Conservation (phyloP, 768 basidiomycete genomes). For the Mycena kentingensis region DNA sequence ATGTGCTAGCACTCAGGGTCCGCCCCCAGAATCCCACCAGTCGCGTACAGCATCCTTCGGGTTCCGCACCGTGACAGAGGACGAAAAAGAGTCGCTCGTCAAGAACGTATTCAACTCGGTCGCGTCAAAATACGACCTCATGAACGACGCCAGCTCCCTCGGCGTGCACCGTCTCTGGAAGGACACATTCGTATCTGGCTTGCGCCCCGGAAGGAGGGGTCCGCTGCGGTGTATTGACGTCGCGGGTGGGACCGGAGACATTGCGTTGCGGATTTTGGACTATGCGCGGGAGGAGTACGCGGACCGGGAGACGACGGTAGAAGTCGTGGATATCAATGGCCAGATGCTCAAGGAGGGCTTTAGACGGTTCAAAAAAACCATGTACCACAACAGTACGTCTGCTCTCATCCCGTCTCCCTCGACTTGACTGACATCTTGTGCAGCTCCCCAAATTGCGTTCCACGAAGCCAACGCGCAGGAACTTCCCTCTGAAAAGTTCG, state of each 20-base stretch:
- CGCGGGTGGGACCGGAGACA: slow-evolving; percentile 97
- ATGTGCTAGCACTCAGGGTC: slow-evolving; percentile 26
- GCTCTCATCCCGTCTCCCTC: neutral
- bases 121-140: slow-evolving; percentile 91
- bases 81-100: slow-evolving; percentile 86
- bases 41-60: slow-evolving; percentile 83
- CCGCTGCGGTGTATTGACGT: slow-evolving; percentile 88
- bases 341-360: slow-evolving; percentile 95
- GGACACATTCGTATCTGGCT: slow-evolving; percentile 75
- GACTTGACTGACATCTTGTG: slow-evolving; percentile 6
- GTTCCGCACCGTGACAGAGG: slow-evolving; percentile 85
- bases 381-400: slow-evolving; percentile 93
- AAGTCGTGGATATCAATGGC: slow-evolving; percentile 91
- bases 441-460: slow-evolving; percentile 92
- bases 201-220: slow-evolving; percentile 77
- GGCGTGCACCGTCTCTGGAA: slow-evolving; percentile 98
- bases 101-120: slow-evolving; percentile 95
- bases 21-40: slow-evolving; percentile 21
- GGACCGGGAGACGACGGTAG: slow-evolving; percentile 86
- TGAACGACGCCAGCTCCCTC: slow-evolving; percentile 99
- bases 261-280: slow-evolving; percentile 92
- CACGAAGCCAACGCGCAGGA: slow-evolving; percentile 91
- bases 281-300: slow-evolving; percentile 85
- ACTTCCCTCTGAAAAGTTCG: slow-evolving; percentile 66
- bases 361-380: slow-evolving; percentile 90